A percentile compares a stretch with the other conserved stretches of the same genome.
These are phyloP conservation scores for Themeda triandra DNA, from an alignment of 176 grass and related monocot genomes.

Conservation along the genomic window DNA sequence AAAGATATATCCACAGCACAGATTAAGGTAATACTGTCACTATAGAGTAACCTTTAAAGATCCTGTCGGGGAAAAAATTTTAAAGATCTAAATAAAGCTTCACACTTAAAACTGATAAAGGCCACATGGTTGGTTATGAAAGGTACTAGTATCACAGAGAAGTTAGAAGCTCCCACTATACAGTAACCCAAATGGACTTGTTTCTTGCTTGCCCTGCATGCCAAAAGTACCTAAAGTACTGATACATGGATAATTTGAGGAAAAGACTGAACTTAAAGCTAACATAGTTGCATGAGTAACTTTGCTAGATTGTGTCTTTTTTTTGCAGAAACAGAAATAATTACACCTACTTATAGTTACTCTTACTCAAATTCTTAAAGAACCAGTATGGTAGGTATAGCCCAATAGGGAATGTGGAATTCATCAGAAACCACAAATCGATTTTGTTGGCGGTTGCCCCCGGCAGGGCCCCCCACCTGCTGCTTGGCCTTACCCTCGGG, in stretches of 20 bases:
- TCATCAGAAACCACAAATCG: background rate
- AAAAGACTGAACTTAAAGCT: background rate
- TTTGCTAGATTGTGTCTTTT: background rate
- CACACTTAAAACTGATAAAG: background rate
- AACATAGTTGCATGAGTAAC: background rate
- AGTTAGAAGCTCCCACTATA: background rate
- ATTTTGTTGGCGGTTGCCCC: no score
- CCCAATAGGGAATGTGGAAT: background rate
- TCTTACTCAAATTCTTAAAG: background rate
- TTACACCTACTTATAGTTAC: background rate
- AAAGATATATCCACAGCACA: background rate
- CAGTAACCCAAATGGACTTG: background rate
- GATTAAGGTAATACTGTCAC: background rate
- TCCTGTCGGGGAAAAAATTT: no score
- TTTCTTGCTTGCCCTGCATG: background rate
- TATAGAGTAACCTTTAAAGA: no score
- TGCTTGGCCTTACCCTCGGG: no score
- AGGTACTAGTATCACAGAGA: slow-evolving; percentile 12
- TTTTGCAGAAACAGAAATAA: background rate
- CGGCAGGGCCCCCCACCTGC: no score
- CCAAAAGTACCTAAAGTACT: background rate
- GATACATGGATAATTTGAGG: background rate
- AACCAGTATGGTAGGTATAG: background rate
- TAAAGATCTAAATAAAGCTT: background rate
- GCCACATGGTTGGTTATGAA: background rate